Conservation (phyloP, 495 filamentous ascomycete species). For the Rostrohypoxylon terebratum region DNA sequence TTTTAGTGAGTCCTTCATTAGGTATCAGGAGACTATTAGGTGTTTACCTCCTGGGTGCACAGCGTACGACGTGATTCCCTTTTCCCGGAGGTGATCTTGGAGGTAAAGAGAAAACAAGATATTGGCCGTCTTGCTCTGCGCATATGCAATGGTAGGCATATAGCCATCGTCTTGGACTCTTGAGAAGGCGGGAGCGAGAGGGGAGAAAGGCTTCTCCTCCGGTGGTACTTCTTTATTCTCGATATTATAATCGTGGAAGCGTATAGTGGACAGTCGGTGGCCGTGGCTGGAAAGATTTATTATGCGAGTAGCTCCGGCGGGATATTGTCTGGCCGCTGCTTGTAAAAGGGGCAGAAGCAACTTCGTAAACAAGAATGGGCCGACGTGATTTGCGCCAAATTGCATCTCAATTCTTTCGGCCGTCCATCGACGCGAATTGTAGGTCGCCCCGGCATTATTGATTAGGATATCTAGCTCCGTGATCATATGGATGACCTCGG, state of each 20-base stretch:
- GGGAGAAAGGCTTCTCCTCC: conserved; percentile 52
- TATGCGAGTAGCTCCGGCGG: conserved; percentile 55
- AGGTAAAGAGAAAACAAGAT: conserved; percentile 67
- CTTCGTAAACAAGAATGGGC: conserved; percentile 69
- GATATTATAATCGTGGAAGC: conserved; percentile 71
- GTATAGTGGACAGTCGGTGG: conserved; percentile 63
- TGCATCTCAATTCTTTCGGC: conserved; percentile 68
- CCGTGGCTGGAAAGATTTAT: conserved; percentile 62
- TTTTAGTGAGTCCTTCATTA: conserved; percentile 18
- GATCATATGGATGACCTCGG: conserved; percentile 54
- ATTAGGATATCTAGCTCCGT: conserved; percentile 64
- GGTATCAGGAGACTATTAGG: not conserved
- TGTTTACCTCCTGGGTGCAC: conserved; percentile 62
- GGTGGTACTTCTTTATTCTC: conserved; percentile 53
- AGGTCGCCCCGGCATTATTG: conserved; percentile 65
- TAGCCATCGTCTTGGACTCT: conserved; percentile 62
- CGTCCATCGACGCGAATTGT: conserved; percentile 49
- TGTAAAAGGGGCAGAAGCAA: conserved; percentile 63
- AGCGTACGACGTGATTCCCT: conserved; percentile 55
- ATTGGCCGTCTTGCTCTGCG: conserved; percentile 71
- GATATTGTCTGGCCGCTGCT: conserved; percentile 49
- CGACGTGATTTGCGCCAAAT: conserved; percentile 69
- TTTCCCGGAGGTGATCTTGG: conserved; percentile 50
- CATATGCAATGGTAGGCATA: conserved; percentile 65
- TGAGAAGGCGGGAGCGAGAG: conserved; percentile 49